Base-by-base conservation (phyloP, 139 green algal genomes). In the Haematococcus sp. region DNA sequence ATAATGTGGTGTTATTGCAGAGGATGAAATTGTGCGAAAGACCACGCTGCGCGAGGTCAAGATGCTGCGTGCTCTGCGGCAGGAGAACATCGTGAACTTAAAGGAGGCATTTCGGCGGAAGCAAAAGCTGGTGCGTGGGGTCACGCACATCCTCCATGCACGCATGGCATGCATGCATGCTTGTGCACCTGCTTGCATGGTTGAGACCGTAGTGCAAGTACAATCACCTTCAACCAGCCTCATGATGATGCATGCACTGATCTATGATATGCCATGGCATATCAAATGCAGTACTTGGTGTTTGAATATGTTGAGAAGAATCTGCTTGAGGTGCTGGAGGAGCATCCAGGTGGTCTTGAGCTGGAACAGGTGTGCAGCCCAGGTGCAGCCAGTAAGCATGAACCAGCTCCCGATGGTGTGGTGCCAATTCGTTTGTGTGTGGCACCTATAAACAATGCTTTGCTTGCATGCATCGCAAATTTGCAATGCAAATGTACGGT, bases 261-360 rank as follows among this genome's bases (percentile, higher is more conserved):
- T n/a, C n/a, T n/a, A n/a, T n/a, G n/a, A n/a, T n/a, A n/a, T 25
- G 59, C 5, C 27, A 35, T 40, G 28, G 28, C 59, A 40, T 44
- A 49, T 75, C 2, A 27, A 28, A 35, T 73, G 76, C 85, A 92
- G 77, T 95, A 94, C 80, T 78, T 98, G 63, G 93, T 97, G 27
- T 97, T 98, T 70, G 93, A 98, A 79, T 96, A 93, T 56, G 83
- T 97, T 32, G 88, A 97, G 60, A 76, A 81, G 4, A 97, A 93
- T 33, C 66, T 97, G 25, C 74, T 97, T 63, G 83, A 97, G 70
- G 77, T 94, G 20, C 76, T 93, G 35, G 90, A 94, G 68, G 85
- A 91, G 66, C 75, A 89, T 17, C 83, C 82, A 1, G 79, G 74
- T 28, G 86, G 89, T 0, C 46, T 93, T 2, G 71, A 84, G 0